Conservation (phyloP, 2,329 filamentous ascomycete species). For the Nothophoma quercina region DNA sequence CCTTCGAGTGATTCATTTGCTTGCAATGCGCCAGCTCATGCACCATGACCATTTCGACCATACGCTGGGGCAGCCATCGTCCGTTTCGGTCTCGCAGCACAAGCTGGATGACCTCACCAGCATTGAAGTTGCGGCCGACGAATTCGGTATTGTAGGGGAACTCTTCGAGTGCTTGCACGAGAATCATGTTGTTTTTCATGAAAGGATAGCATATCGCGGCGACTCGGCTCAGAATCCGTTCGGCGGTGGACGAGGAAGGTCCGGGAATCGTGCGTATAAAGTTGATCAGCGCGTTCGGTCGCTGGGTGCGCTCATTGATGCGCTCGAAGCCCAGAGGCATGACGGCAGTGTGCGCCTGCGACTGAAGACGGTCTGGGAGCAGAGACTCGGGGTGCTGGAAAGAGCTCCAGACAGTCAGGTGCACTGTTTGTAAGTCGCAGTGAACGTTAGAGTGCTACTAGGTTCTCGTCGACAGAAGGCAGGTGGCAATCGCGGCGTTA, state of each 20-base stretch:
- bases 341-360: constrained; percentile 8
- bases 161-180: constrained; percentile 72
- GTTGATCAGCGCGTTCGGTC: constrained; percentile 79
- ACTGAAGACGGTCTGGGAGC: neutral
- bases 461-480: neutral
- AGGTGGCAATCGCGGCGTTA: neutral
- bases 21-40: constrained; percentile 88
- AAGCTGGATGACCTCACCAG: constrained; percentile 84
- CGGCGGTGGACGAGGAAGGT: constrained; percentile 46
- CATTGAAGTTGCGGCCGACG: constrained; percentile 88
- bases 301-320: constrained; percentile 75
- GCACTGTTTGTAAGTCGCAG: no score
- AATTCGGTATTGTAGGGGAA: constrained; percentile 84
- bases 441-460: no score
- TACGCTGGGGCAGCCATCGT: constrained; percentile 79
- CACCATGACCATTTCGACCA: constrained; percentile 96
- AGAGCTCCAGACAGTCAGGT: no score
- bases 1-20: constrained; percentile 87
- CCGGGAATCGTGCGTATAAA: constrained; percentile 84
- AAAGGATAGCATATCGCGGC: constrained; percentile 76
- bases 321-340: constrained; percentile 84
- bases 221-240: constrained; percentile 48
- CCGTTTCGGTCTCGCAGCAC: constrained; percentile 74
- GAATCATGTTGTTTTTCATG: constrained; percentile 56
- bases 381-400: neutral